Conservation (phyloP, 768 basidiomycete genomes). For the Termitomyces sp. region DNA sequence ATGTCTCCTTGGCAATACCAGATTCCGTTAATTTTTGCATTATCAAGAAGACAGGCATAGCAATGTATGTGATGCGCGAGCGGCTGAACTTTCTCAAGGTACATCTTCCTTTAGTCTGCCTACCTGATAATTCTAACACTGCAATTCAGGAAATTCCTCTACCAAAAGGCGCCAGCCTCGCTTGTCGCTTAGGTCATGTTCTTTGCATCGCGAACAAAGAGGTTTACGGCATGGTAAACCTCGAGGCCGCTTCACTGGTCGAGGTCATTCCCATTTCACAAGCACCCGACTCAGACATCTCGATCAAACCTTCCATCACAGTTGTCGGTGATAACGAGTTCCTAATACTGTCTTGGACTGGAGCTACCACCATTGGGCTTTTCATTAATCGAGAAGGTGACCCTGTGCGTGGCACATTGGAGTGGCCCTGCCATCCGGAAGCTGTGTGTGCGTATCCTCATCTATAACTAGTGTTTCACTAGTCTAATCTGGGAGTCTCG, state of each 20-base stretch:
- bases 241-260: constrained; percentile 63
- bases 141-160: constrained; percentile 62
- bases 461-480: not conserved
- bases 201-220: constrained; percentile 74
- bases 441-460: constrained; percentile 55
- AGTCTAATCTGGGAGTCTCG: not conserved
- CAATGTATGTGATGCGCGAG: constrained; percentile 62
- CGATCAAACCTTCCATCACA: constrained; percentile 62
- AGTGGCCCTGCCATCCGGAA: constrained; percentile 78
- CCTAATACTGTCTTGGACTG: constrained; percentile 82
- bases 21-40: constrained; percentile 68
- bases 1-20: constrained; percentile 27
- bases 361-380: constrained; percentile 72
- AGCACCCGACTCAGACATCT: constrained; percentile 33
- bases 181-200: constrained; percentile 53
- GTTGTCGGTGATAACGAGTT: constrained; percentile 78
- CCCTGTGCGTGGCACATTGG: constrained; percentile 83
- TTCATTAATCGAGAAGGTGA: constrained; percentile 84
- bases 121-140: not conserved
- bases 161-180: constrained; percentile 49
- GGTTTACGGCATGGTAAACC: constrained; percentile 74
- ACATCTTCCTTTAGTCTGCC: not conserved
- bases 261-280: constrained; percentile 80
- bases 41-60: constrained; percentile 61
- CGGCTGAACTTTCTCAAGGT: constrained; percentile 60